Evolutionary conservation across 805 yeast species (phyloP), one percentile per base, ranked within the genome.

Genomic region (Candida koratica): DNA sequence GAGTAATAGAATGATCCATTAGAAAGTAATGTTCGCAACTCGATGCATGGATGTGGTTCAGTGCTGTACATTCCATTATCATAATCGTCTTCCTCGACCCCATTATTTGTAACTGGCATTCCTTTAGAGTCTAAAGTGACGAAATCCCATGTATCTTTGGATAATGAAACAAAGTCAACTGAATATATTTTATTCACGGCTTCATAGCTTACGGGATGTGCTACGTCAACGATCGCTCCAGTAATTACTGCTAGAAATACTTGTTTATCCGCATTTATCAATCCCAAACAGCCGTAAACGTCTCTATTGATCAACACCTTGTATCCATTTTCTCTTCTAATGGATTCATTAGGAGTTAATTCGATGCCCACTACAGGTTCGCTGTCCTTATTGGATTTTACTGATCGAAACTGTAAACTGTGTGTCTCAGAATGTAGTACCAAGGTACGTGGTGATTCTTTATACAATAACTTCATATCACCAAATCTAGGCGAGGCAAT

Each of bases 1-100:
- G 96, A 85, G 61, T 82, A 93, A 60, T 85, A 90, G 55, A 93
- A 93, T 1, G 95, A 85, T 3, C 97, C 97, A 53, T 84, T 84
- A 16, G 81, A 71, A 34, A 93, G 63, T 29, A 93, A 65, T 57
- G 86, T 88, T 47, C 80, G 75, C 42, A 93, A 56, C 36, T 83
- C 93, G 30, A 69, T 71, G 52, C 97, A 88, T 0, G 97, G 97
- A 51, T 90, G 95, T 9, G 54, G 53, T 4, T 48, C 49, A 14
- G 61, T 51, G 5, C 47, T 36, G 25, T 47, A 44, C 6, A 17
- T 12, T 9, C 39, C 50, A 36, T 37, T 43, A 17, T 40, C 46
- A 38, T 51, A 46, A 6, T 54, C 61, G 3, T 19, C 25, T 4
- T 61, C 62, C 9, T 25, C 36, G 6, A 5, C 31, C 8, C 25